phyloP scores from a whole-genome alignment of 345 rosid species.

The Raphanus raphanistrum region DNA sequence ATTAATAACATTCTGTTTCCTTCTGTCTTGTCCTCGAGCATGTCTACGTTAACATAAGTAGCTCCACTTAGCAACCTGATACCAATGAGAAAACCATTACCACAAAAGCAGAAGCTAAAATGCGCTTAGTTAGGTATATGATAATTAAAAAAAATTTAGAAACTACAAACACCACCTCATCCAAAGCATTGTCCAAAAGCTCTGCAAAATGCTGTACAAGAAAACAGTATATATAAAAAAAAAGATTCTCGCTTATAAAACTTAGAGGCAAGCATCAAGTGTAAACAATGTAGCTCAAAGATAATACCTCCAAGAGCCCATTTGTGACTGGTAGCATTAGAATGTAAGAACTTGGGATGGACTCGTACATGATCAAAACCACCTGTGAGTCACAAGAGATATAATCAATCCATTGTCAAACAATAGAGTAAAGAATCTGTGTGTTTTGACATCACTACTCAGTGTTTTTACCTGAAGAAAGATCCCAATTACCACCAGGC shows the following conservation, averaged over 20 bases:
- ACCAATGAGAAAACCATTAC: constrained; percentile 13
- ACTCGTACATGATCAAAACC: constrained; percentile 89
- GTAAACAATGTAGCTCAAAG: too few relatives aligned
- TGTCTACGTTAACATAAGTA: constrained; percentile 69
- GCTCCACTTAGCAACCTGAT: constrained; percentile 80
- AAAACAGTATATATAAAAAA: constrained; percentile 18
- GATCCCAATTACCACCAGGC: constrained; percentile 49
- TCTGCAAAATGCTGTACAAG: constrained; percentile 85
- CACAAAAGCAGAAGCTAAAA: constrained; percentile 6
- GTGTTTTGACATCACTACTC: too few relatives aligned
- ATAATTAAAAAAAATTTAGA: neutral
- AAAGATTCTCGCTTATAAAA: neutral
- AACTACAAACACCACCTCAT: constrained; percentile 69
- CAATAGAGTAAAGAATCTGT: neutral
- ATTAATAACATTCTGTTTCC: constrained; percentile 66
- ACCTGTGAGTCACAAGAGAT: constrained; percentile 44
- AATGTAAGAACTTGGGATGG: constrained; percentile 94
- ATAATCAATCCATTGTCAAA: neutral
- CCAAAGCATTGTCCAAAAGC: constrained; percentile 86
- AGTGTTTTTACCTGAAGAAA: constrained; percentile 47
- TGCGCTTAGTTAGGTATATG: neutral
- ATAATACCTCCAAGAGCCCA: constrained; percentile 95
- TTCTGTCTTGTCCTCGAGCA: constrained; percentile 66
- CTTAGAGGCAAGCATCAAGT: too few relatives aligned
- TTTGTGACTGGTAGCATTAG: constrained; percentile 97